Base-by-base conservation (phyloP, 1,284 basidiomycete genomes). In the Leccinum angustisporum region DNA sequence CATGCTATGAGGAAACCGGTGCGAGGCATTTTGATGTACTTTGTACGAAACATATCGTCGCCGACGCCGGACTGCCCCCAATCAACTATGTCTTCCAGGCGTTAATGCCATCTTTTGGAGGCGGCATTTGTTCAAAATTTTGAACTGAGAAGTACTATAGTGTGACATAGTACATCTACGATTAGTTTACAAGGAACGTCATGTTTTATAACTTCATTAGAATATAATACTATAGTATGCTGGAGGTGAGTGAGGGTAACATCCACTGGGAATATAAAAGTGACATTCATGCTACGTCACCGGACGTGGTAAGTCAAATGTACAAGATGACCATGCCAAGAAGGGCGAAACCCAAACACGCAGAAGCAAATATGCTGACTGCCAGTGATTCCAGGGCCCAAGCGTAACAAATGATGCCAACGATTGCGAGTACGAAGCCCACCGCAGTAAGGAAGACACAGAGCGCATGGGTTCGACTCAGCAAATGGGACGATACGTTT, bases 371-470 rank as follows among this genome's bases (percentile, higher is more conserved):
- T 40, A 81, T 71, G 48, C 79, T 75, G 3, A 81, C 80, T 60
- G 76, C 76, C 8, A 33, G 57, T 10, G 83, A 76, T 58, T 84
- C 77, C 46, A 72, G 67, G 8, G 77, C 76, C 85, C 84, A 86
- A 4, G 80, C 76, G 62, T 80, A 84, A 64, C 78, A 78, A 16
- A 84, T 10, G 40, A 85, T 81, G 0, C 85, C 86, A 16, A 75
- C 65, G 18, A 85, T 70, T 1, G 80, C 80, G 16, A 86, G 74
- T 1, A 78, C 67, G 64, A 86, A 86, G 8, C 86, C 85, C n/a
- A 77, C 56, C n/a, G 77, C 72, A 11, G 84, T 74, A 16, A 83
- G 71, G 61, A 76, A 65, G 56, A 86, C 78, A 64, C 82, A 84
- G 13, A 86, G 72, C 16, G 75, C 68, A 60, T 86, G 83, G 48